Evolutionary conservation across 1,284 basidiomycete species (phyloP), one percentile per base, ranked within the genome.

Genomic region (Exobasidium cylindrosporum): DNA sequence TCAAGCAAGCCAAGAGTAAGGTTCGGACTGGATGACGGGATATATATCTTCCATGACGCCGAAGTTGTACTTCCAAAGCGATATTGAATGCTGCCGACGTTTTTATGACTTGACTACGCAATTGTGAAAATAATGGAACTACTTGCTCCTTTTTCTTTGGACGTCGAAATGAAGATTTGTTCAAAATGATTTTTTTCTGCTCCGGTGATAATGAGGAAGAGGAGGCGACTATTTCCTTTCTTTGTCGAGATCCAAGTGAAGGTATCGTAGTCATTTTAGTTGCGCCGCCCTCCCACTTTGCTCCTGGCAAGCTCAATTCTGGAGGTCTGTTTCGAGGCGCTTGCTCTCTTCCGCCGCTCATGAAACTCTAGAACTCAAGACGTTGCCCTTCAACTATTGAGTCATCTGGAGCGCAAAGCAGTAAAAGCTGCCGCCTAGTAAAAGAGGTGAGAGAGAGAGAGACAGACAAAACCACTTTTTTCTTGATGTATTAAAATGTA

Each of bases 1-100:
- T 91, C 64, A 97, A 85, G 63, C 90, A 89, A 61, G 92, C 95
- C 63, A 96, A 88, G 65, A 98, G 85, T 72, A 98, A 89, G 35
- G 96, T 89, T 57, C 92, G 88, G 60, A 95, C 94, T 83, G 96
- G 91, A 79, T 92, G 90, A 4, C 64, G 63, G 21, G 76, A 74
- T 47, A 78, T 74, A 62, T 68, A 69, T 28, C 69, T 63, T 7
- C 74, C 76, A 55, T 78, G 76, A 26, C 54, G 49, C 7, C 70
- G 68, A 23, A 73, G 73, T 10, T 53, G 46, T 30, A 43, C 30
- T n/a, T 63, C 63, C 13, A 61, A 29, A 21, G 31, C n/a, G 47
- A 13, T 50, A 24, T 40, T 40, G 7, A 17, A 7, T 40, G 35
- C 35, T 40, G 35, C 17, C 10, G 35, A 7, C 7, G 35, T 10